These are phyloP conservation scores for Ogataea sp. DNA, from an alignment of 805 yeast species.

Conservation along the genomic window DNA sequence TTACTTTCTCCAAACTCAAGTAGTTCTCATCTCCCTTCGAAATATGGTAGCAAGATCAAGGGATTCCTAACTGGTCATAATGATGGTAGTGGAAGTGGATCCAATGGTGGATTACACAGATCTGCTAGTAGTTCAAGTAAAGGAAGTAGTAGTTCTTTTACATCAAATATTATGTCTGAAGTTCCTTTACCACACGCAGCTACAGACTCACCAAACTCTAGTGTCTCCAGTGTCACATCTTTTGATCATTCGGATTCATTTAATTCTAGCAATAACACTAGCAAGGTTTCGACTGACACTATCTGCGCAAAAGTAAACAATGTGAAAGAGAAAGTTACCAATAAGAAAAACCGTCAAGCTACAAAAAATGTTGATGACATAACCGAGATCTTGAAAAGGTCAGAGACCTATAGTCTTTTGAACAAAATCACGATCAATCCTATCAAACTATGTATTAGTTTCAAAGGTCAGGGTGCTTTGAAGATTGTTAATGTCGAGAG, in stretches of 20 bases:
- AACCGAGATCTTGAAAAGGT: constrained; percentile 31
- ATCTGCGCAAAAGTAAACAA: too few species aligned
- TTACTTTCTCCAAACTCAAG: too few species aligned
- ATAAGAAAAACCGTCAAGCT: too few species aligned
- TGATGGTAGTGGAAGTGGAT: background rate
- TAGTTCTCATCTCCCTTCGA: too few species aligned
- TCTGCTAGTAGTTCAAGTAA: background rate
- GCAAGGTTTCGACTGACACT: too few species aligned
- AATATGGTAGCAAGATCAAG: background rate
- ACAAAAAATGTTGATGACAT: constrained; percentile 31
- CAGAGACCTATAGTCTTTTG: constrained; percentile 33
- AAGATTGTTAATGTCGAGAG: constrained; percentile 71
- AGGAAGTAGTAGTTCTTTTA: too few species aligned
- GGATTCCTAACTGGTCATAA: background rate
- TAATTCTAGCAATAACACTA: too few species aligned
- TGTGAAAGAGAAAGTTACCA: too few species aligned
- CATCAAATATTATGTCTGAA: too few species aligned
- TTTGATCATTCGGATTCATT: background rate
- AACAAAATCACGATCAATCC: constrained; percentile 22
- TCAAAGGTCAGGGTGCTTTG: constrained; percentile 65
- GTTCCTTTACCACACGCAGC: background rate
- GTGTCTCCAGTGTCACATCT: background rate
- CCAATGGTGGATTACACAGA: too few species aligned
- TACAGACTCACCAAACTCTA: background rate
- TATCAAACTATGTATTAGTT: constrained; percentile 50